These are phyloP conservation scores for Solanum appendiculatum DNA, from an alignment of 257 asterid genomes.

Conservation along the genomic window DNA sequence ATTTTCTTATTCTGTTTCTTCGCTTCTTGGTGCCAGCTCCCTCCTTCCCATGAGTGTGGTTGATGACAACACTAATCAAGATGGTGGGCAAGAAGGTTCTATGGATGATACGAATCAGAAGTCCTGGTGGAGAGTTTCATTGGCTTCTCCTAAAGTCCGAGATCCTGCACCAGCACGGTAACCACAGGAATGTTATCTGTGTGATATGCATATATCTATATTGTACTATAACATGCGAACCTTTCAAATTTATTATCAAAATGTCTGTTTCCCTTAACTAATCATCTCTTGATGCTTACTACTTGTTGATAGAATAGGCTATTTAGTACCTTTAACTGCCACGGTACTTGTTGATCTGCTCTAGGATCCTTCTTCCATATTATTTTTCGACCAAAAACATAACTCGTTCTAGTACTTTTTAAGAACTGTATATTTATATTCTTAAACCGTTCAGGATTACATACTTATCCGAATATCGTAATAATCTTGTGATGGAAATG, in stretches of 20 bases:
- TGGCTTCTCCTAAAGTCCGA: conserved; percentile 86
- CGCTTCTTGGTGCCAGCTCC: conserved; percentile 73
- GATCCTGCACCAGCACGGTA: conserved; percentile 52
- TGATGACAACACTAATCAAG: conserved; percentile 32
- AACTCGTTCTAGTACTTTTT: background rate
- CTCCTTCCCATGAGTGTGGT: conserved; percentile 44
- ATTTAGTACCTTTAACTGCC: background rate
- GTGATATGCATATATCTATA: background rate
- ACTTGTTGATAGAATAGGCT: background rate
- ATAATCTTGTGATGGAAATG: background rate
- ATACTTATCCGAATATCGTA: background rate
- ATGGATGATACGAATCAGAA: conserved; percentile 26
- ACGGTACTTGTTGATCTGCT: background rate
- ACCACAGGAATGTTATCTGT: background rate
- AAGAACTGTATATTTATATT: background rate
- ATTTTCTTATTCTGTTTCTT: conserved; percentile 72
- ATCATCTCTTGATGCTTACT: background rate
- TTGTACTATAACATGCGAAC: background rate
- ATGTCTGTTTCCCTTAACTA: background rate
- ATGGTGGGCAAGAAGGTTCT: conserved; percentile 20
- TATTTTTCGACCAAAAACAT: background rate
- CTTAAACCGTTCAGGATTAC: background rate
- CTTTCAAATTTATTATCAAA: background rate
- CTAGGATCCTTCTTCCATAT: background rate
- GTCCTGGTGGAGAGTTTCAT: conserved; percentile 91